phyloP scores from a whole-genome alignment of 345 rosid species.

The Arabidopsis suecica region DNA sequence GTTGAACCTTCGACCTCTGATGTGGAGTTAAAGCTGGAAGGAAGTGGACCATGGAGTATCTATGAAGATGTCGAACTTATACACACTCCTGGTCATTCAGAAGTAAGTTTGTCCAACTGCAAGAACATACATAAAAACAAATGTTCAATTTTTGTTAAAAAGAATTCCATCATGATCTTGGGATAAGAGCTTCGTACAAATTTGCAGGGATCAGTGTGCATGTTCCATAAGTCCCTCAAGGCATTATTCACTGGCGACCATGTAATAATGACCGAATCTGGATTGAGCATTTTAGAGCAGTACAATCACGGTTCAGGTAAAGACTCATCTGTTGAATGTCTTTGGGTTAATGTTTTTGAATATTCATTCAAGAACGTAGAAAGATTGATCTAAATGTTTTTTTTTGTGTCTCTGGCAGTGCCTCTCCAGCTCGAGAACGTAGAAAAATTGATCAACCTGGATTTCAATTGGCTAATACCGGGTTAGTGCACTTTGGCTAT shows the following conservation, averaged over 20 bases:
- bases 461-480: constrained; percentile 42
- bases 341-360: constrained; percentile 7
- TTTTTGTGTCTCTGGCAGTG: constrained; percentile 31
- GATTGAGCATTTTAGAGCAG: constrained; percentile 42
- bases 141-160: neutral
- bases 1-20: constrained; percentile 55
- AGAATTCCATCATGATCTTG: constrained; percentile 8
- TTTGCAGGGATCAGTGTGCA: constrained; percentile 46
- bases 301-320: constrained; percentile 46
- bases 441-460: constrained; percentile 37
- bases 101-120: constrained; percentile 48
- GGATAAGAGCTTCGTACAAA: constrained; percentile 16
- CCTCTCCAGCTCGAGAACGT: constrained; percentile 44
- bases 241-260: constrained; percentile 48
- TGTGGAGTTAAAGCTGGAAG: constrained; percentile 65
- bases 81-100: constrained; percentile 65
- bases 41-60: constrained; percentile 69
- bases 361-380: neutral
- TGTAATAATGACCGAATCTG: constrained; percentile 34
- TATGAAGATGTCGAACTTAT: constrained; percentile 55
- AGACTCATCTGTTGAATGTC: neutral
- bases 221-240: constrained; percentile 44
- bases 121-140: constrained; percentile 19
- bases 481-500: constrained; percentile 36
- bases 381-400: neutral